Conservation (phyloP, 2,329 filamentous ascomycete genomes). For the Microdochium trichocladiopsis region DNA sequence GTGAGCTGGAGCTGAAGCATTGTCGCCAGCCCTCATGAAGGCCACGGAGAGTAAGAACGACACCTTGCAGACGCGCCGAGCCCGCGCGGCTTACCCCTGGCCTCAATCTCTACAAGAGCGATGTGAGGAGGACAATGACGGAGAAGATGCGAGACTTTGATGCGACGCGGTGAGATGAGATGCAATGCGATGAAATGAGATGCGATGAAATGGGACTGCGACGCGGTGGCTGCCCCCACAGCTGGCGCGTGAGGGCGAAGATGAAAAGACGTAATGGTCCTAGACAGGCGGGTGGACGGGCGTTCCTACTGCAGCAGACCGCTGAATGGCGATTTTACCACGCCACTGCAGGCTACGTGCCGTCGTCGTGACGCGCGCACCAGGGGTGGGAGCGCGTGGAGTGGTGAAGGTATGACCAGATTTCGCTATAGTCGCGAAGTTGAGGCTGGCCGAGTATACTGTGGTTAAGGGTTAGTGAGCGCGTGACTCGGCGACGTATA, state of each 20-base stretch:
- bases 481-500: neutral
- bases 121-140: neutral
- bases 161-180: neutral
- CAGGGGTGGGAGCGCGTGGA: neutral
- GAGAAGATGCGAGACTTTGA: neutral
- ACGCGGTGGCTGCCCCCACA: too few relatives aligned
- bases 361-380: neutral
- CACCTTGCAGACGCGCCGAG: neutral
- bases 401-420: neutral
- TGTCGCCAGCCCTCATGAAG: constrained; percentile 1
- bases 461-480: neutral
- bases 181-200: too few relatives aligned
- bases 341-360: neutral
- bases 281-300: too few relatives aligned
- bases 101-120: neutral
- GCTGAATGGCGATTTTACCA: too few relatives aligned
- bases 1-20: neutral
- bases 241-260: too few relatives aligned
- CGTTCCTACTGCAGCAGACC: too few relatives aligned
- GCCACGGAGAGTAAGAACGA: neutral
- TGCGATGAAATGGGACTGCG: too few relatives aligned
- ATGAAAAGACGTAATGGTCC: too few relatives aligned
- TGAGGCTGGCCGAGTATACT: neutral
- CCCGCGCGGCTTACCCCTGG: neutral
- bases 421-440: neutral